These are phyloP conservation scores for Aspergillus bridgeri DNA, from an alignment of 495 filamentous ascomycete species.

Conservation along the genomic window DNA sequence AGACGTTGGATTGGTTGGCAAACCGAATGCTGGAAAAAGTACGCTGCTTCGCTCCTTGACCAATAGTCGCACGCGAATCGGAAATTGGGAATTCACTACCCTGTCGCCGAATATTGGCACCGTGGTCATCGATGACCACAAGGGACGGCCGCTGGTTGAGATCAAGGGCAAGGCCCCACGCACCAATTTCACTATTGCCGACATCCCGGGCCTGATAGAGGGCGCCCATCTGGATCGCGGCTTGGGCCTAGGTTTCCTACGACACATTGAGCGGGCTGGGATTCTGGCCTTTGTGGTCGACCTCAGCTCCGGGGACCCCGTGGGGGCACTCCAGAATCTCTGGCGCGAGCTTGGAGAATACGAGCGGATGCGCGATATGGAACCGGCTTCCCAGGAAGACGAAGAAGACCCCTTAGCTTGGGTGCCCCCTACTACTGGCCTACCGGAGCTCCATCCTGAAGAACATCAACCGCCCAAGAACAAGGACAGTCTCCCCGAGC, in stretches of 20 bases:
- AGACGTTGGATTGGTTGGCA: constrained; percentile 88
- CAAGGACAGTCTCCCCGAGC: constrained; percentile 25
- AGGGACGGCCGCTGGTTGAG: constrained; percentile 59
- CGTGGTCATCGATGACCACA: constrained; percentile 80
- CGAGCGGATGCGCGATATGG: constrained; percentile 64
- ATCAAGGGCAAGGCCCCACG: constrained; percentile 41
- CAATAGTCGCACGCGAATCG: constrained; percentile 81
- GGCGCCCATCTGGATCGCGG: constrained; percentile 91
- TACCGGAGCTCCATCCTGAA: constrained; percentile 22
- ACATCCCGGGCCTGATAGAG: constrained; percentile 89
- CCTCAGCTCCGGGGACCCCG: constrained; percentile 73
- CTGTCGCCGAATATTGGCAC: constrained; percentile 93
- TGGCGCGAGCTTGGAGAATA: constrained; percentile 91
- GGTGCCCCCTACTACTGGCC: constrained; percentile 19
- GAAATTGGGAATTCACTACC: constrained; percentile 96
- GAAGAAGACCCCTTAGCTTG: constrained; percentile 40
- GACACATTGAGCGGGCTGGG: constrained; percentile 89
- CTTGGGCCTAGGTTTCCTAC: constrained; percentile 84
- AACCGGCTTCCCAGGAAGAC: constrained; percentile 46
- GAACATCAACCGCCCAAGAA: background rate
- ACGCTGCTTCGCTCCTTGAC: constrained; percentile 85
- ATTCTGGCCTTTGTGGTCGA: constrained; percentile 94
- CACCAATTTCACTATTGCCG: constrained; percentile 86
- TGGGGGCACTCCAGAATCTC: constrained; percentile 69
- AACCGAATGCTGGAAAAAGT: constrained; percentile 95